These are phyloP conservation scores for Alopecurus myosuroides DNA, from an alignment of 176 grass and related monocot genomes.

Conservation along the genomic window DNA sequence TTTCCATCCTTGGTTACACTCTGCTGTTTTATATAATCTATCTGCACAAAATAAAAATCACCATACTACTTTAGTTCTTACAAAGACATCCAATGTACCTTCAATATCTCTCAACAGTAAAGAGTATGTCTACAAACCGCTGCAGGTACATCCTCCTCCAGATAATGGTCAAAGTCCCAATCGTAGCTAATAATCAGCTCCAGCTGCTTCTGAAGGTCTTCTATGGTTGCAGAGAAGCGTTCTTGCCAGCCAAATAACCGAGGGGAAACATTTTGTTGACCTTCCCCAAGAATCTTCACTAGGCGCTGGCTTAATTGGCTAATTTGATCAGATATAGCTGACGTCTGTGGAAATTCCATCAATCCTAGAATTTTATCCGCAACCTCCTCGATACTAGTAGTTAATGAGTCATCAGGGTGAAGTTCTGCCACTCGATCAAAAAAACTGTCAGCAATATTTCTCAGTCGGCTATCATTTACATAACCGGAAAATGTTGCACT, in stretches of 20 bases:
- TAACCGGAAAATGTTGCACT: conserved; percentile 75
- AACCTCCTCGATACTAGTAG: conserved; percentile 57
- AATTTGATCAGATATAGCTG: conserved; percentile 74
- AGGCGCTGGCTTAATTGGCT: conserved; percentile 73
- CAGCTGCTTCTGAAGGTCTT: conserved; percentile 89
- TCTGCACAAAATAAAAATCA: conserved; percentile 40
- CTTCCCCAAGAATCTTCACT: conserved; percentile 78
- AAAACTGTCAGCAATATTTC: conserved; percentile 59
- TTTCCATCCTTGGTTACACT: conserved; percentile 67
- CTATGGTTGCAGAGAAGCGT: conserved; percentile 62
- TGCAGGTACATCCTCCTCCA: conserved; percentile 91
- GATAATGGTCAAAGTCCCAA: conserved; percentile 97
- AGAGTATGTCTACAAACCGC: conserved; percentile 62
- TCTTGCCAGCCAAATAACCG: conserved; percentile 90
- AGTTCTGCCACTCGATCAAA: conserved; percentile 74
- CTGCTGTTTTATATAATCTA: conserved; percentile 86
- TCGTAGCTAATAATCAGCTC: conserved; percentile 80
- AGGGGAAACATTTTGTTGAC: conserved; percentile 72
- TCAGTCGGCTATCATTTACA: conserved; percentile 65
- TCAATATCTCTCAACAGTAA: conserved; percentile 2
- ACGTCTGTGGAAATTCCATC: conserved; percentile 69
- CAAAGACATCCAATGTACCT: background rate
- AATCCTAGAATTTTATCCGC: conserved; percentile 57
- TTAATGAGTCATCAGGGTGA: conserved; percentile 62
- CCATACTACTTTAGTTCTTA: conserved; percentile 9